A percentile compares a stretch with the other conserved stretches of the same genome.
These are phyloP conservation scores for Cordyceps farinosa DNA, from an alignment of 2,329 filamentous ascomycete genomes.

Conservation along the genomic window DNA sequence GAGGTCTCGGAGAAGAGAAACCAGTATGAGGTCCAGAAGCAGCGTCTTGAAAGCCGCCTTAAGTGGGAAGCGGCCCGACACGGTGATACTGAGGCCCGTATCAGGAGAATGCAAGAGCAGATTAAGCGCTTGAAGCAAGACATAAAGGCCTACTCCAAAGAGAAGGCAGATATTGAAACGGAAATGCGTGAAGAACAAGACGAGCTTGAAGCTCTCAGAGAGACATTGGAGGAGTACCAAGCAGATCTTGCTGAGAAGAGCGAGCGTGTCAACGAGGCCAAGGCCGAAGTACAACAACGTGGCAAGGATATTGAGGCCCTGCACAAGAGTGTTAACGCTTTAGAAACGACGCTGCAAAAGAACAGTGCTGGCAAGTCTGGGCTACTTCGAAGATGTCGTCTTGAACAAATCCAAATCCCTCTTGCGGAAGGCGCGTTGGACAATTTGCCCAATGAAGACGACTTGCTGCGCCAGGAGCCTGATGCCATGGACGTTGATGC, in stretches of 20 bases:
- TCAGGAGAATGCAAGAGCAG: conserved; percentile 64
- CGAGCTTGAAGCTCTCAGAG: conserved; percentile 71
- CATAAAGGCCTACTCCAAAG: conserved; percentile 64
- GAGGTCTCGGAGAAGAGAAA: conserved; percentile 83
- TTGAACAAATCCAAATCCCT: conserved; percentile 88
- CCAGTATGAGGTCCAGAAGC: conserved; percentile 80
- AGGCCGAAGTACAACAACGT: conserved; percentile 75
- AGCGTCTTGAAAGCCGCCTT: conserved; percentile 62
- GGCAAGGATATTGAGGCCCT: conserved; percentile 75
- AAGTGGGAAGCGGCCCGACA: conserved; percentile 54
- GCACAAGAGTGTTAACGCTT: conserved; percentile 71
- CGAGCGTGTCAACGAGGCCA: conserved; percentile 73
- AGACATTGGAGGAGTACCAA: conserved; percentile 66
- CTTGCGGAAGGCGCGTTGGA: conserved; percentile 75
- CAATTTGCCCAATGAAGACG: conserved; percentile 81
- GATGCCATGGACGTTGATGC: conserved; percentile 91
- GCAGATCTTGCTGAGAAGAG: conserved; percentile 64
- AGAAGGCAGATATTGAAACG: conserved; percentile 72
- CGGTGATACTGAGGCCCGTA: conserved; percentile 60
- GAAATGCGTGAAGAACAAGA: conserved; percentile 69
- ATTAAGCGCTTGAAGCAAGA: conserved; percentile 64
- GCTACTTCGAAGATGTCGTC: conserved; percentile 80
- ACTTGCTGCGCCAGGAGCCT: conserved; percentile 69
- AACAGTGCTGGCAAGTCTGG: conserved; percentile 81
- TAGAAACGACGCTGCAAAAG: conserved; percentile 85